Base-by-base conservation (phyloP, 306 rosid species). In the Rubus idaeus region DNA sequence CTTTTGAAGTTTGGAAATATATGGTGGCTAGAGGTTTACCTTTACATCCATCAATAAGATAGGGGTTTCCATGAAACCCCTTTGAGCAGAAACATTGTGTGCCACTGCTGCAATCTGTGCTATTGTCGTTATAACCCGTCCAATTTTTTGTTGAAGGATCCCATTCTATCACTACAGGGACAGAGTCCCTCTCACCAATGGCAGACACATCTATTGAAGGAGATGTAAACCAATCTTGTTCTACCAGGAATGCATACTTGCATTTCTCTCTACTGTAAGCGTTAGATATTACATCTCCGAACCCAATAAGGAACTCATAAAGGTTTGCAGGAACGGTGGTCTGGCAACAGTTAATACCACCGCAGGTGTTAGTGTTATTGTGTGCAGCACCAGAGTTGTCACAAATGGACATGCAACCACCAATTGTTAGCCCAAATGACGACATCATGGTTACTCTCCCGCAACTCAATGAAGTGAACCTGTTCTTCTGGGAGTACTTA, bases 281-380 rank as follows among this genome's bases (percentile, higher is more conserved):
- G 1, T 63, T 16, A 35, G 4, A 5, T 16, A 63, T 2, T 5
- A 2, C 16, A 2, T 42, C 46, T 42, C 18, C 52, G 17, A 76
- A 76, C 0, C 16, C 35, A 6, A 65, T 13, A 5, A 0, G 11
- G 16, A 65, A 77, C 8, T 2, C 0, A 3, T 6, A 8, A 44
- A 70, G 76, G 49, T 35, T 1, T 1, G 37, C 2, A 20, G 44
- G 42, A 16, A 78, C 60, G 14, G 51, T 58, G 70, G 81, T 78
- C 53, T 78, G 81, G 57, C 81, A 78, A 42, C 81, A 78, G 23
- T 70, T 70, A 37, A 13, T 47, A 37, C 75, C 75, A 39, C 60
- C 55, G 69, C 80, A 77, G 42, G 35, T 30, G 35, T 30, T 30
- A 30, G 21, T 55, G 10, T 13, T 44, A 14, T 11, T 53, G 2